Evolutionary conservation across 1,284 basidiomycete species (phyloP).

Genomic region (Leccinum fuscescens): DNA sequence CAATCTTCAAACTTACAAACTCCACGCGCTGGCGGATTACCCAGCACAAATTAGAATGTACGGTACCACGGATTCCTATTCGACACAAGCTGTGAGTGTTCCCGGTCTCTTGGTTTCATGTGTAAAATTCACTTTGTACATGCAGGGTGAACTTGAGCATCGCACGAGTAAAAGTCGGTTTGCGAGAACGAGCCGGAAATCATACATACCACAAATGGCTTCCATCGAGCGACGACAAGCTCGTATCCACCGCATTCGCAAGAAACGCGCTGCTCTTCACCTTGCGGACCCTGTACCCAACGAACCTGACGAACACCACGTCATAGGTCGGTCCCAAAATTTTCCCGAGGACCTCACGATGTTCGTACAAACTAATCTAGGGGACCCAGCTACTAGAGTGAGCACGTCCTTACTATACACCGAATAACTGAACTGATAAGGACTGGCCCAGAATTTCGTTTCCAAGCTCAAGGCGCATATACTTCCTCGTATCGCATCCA

Average conservation of each 20-base stretch:
- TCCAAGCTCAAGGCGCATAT: background rate
- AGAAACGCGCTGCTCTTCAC: no score
- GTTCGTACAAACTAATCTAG: slow-evolving; percentile 7
- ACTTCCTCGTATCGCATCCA: background rate
- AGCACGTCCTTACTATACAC: background rate
- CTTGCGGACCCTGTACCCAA: background rate
- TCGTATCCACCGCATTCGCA: no score
- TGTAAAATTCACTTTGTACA: no score
- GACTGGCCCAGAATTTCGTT: background rate
- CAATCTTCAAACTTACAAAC: background rate
- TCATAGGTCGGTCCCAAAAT: slow-evolving; percentile 17
- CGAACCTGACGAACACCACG: slow-evolving; percentile 10
- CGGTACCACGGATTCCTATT: background rate
- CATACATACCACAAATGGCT: no score
- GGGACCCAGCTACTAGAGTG: background rate
- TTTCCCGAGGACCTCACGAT: slow-evolving; percentile 12
- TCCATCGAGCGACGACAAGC: no score
- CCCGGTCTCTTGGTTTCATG: no score
- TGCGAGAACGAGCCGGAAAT: no score
- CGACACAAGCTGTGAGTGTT: no score
- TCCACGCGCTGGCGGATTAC: background rate
- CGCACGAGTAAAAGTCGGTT: no score
- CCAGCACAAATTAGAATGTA: background rate
- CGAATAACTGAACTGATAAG: background rate
- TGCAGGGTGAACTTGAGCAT: no score